A percentile compares a stretch with the other conserved stretches of the same genome.
phyloP scores from a whole-genome alignment of 805 yeast genomes.

The Candida sithepensis region DNA sequence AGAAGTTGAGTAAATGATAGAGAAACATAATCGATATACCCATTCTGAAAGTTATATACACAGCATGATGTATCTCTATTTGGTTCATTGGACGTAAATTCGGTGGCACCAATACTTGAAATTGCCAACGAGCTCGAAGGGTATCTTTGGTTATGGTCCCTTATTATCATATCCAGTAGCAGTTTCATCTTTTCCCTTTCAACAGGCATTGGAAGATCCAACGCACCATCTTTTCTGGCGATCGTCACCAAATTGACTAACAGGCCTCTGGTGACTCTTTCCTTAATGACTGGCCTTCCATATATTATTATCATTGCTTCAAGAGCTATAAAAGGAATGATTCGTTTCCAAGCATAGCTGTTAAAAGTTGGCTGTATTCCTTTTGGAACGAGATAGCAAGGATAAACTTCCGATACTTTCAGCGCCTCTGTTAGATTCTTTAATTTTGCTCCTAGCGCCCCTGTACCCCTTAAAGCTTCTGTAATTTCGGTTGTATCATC shows the following conservation, averaged over 20 bases:
- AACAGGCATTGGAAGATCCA: slow-evolving; percentile 24
- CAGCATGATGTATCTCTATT: slow-evolving; percentile 14
- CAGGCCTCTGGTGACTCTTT: slow-evolving; percentile 17
- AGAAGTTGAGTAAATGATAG: slow-evolving; percentile 20
- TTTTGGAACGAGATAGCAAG: slow-evolving; percentile 23
- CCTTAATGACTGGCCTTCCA: slow-evolving; percentile 12
- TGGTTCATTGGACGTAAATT: slow-evolving; percentile 5
- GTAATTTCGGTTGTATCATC: slow-evolving; percentile 3
- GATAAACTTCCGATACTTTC: slow-evolving; percentile 23
- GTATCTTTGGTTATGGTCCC: slow-evolving; percentile 22
- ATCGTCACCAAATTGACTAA: slow-evolving; percentile 21
- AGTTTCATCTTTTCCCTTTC: slow-evolving; percentile 12
- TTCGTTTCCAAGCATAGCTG: slow-evolving; percentile 28
- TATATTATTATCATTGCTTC: slow-evolving; percentile 22
- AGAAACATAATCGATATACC: slow-evolving; percentile 14
- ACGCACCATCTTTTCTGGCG: slow-evolving; percentile 22
- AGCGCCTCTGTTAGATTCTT: slow-evolving; percentile 17
- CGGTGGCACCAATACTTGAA: slow-evolving; percentile 4
- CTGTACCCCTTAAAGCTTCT: slow-evolving; percentile 19
- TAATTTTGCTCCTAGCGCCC: slow-evolving; percentile 17
- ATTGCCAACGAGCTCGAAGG: slow-evolving; percentile 14
- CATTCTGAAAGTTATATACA: slow-evolving; percentile 19
- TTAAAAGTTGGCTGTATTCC: slow-evolving; percentile 26
- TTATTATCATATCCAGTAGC: slow-evolving; percentile 16
- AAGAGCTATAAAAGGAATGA: slow-evolving; percentile 24